These are phyloP conservation scores for Fusarium foetens DNA, from an alignment of 2,329 filamentous ascomycete species.

Conservation along the genomic window DNA sequence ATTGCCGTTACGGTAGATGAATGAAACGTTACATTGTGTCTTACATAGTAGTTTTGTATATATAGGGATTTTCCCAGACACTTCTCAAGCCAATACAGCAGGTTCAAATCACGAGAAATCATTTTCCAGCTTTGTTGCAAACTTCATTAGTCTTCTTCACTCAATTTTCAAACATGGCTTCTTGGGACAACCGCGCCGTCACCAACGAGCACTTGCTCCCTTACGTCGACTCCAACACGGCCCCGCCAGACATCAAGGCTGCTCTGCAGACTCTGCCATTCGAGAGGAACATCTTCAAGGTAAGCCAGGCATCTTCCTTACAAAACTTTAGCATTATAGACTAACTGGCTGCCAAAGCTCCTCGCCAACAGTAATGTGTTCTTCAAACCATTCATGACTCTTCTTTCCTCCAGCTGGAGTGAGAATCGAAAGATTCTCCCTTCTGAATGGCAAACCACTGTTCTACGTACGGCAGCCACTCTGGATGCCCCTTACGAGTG, in stretches of 20 bases:
- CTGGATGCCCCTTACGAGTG: slow-evolving; percentile 15
- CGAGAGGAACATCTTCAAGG: slow-evolving; percentile 26
- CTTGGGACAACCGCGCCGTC: slow-evolving; percentile 3
- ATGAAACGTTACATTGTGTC: neutral
- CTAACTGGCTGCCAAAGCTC: neutral
- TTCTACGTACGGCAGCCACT: slow-evolving; percentile 1
- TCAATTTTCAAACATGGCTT: neutral
- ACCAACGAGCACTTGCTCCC: slow-evolving; percentile 16
- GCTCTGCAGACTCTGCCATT: slow-evolving; percentile 15
- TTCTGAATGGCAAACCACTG: slow-evolving; percentile 11
- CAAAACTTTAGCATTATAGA: rapidly evolving
- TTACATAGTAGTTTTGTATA: neutral
- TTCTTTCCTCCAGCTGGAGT: slow-evolving; percentile 10
- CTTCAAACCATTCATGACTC: slow-evolving; percentile 18
- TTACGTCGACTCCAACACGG: slow-evolving; percentile 8
- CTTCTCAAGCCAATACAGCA: neutral
- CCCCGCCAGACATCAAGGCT: slow-evolving; percentile 6
- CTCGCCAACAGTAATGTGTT: slow-evolving; percentile 3
- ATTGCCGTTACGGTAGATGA: neutral
- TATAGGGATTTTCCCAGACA: neutral
- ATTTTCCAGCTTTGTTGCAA: neutral
- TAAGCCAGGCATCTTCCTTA: neutral
- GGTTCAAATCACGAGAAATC: neutral
- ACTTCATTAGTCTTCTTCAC: rapidly evolving
- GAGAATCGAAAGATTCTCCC: slow-evolving; percentile 11